Evolutionary conservation across 108 stramenopile genomes (phyloP), one percentile per base, ranked within the genome.

Genomic region (Aureococcus anophagefferens): DNA sequence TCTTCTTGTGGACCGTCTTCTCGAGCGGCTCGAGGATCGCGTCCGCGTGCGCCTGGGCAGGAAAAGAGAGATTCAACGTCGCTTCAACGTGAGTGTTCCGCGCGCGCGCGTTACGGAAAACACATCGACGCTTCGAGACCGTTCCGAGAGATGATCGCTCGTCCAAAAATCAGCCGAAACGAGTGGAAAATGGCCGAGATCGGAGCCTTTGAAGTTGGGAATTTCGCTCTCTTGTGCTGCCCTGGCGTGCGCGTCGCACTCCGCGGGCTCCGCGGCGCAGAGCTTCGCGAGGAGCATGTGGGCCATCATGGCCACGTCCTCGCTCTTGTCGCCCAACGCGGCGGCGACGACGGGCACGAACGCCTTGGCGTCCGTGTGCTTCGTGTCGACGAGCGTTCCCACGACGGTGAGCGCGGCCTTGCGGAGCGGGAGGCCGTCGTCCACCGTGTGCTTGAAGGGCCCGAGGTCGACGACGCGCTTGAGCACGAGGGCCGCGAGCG

Each of bases 401-500:
- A 96, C 86, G 68, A 91, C 87, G 31, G 92, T 87, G 31, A 98
- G 83, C 9, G 93, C 79, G 30, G 94, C 89, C 81, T 98, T 98
- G 31, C 97, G 89, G 30, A 98, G 82, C 21, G 97, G 96, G 28
- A 96, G 76, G 18, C 93, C 96, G 65, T 97, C 96, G 78, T 98
- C 97, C 30, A 98, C 95, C 31, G 80, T 92, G 71, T 97, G 96
- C 74, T 91, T 98, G 88, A 98, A 98, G 25, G 97, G 97, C 21
- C 97, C 97, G 51, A 98, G 88, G 77, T 98, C 94, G 37, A 98
- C 91, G 68, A 86, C 85, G 33, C 96, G 83, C 69, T 93, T 84
- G 74, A 93, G 67, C 74, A 93, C 90, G 33, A 95, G 81, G 51
- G 81, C 74, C 40, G 92, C 82, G 33, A 93, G 82, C 63, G 87